Conservation (phyloP, 2,329 filamentous ascomycete species). For the Massarina eburnea region DNA sequence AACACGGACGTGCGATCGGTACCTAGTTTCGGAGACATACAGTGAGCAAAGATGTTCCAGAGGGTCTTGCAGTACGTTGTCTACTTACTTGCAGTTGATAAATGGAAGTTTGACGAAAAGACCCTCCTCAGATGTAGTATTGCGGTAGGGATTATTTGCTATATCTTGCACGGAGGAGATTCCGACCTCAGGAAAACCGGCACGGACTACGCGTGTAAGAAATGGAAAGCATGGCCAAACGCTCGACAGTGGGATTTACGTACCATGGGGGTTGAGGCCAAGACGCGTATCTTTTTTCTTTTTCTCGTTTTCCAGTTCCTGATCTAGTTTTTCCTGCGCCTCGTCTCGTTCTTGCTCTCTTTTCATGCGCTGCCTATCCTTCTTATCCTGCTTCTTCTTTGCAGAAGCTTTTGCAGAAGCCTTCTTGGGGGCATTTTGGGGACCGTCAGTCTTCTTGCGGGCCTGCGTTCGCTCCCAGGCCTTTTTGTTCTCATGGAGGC, state of each 20-base stretch:
- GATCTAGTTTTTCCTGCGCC: conserved; percentile 23
- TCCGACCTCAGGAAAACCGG: conserved; percentile 44
- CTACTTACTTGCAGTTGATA: conserved; percentile 67
- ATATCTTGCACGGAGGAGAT: conserved; percentile 48
- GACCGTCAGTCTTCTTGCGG: conserved; percentile 5
- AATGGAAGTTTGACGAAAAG: conserved; percentile 65
- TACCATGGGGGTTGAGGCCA: conserved; percentile 46
- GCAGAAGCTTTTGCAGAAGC: conserved; percentile 19
- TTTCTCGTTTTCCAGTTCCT: conserved; percentile 1
- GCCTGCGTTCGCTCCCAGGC: conserved; percentile 55
- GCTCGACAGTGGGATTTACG: conserved; percentile 12
- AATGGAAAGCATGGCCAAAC: neutral
- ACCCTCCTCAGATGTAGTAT: conserved; percentile 33
- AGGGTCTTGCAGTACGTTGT: too few relatives aligned
- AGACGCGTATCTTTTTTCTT: conserved; percentile 3
- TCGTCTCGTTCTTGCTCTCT: conserved; percentile 33
- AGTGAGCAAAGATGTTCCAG: too few relatives aligned
- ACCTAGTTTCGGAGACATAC: too few relatives aligned
- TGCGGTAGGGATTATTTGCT: conserved; percentile 48
- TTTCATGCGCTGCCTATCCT: conserved; percentile 36
- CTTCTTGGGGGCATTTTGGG: conserved; percentile 21
- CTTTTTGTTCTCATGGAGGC: conserved; percentile 64
- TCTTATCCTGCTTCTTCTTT: conserved; percentile 43
- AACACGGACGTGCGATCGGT: conserved; percentile 71
- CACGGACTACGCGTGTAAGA: conserved; percentile 46